Evolutionary conservation across 495 filamentous ascomycete species (phyloP).

Genomic region (Penicillium paxilli): DNA sequence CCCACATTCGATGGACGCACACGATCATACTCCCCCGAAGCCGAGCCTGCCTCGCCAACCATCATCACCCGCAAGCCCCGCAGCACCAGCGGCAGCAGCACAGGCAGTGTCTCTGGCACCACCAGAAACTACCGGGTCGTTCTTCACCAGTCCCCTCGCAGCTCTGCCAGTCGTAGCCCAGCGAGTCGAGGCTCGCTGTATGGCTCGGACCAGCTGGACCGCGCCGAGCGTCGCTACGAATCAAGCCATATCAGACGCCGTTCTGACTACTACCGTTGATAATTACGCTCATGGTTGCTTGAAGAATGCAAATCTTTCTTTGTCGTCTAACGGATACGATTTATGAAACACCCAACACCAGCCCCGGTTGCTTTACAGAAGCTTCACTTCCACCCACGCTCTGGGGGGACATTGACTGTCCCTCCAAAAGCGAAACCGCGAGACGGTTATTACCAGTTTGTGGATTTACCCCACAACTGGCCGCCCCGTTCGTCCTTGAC

Average conservation of each 20-base stretch:
- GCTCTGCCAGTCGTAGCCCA: conserved; percentile 31
- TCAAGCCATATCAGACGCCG: conserved; percentile 30
- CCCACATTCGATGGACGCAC: conserved; percentile 13
- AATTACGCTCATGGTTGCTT: neutral
- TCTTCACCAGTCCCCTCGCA: conserved; percentile 34
- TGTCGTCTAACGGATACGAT: neutral
- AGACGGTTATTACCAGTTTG: conserved; percentile 14
- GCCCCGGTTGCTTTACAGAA: conserved; percentile 8
- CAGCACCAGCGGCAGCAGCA: neutral
- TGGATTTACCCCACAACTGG: neutral
- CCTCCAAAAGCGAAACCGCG: conserved; percentile 6
- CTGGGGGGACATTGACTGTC: conserved; percentile 18
- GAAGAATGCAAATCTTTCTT: neutral
- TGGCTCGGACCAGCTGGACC: conserved; percentile 36
- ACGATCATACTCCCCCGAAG: conserved; percentile 16
- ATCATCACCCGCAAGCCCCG: conserved; percentile 37
- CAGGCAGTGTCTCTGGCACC: conserved; percentile 6
- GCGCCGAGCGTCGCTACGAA: conserved; percentile 35
- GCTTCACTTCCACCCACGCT: conserved; percentile 9
- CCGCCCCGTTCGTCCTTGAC: neutral
- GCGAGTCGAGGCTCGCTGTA: conserved; percentile 47
- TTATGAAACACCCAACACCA: neutral
- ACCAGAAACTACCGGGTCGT: conserved; percentile 31
- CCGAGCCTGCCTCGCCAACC: conserved; percentile 16
- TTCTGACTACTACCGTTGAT: conserved; percentile 36